phyloP scores from a whole-genome alignment of 1,284 basidiomycete species.

The Bjerkandera adusta region DNA sequence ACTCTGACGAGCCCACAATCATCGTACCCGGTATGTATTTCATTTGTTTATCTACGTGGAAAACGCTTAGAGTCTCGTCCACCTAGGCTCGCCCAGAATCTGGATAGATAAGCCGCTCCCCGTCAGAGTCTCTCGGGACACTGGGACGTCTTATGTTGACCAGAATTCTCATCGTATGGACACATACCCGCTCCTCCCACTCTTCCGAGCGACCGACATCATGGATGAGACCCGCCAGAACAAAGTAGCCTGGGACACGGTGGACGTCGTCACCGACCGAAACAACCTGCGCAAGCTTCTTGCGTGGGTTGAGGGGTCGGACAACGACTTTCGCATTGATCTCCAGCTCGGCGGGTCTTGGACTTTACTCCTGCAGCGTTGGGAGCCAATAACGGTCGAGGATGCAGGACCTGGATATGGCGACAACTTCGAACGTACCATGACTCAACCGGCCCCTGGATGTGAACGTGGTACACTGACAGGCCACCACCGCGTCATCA shows the following conservation, averaged over 20 bases:
- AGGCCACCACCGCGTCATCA: constrained; percentile 14
- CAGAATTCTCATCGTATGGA: constrained; percentile 49
- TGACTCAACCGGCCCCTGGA: constrained; percentile 2
- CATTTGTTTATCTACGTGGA: no score
- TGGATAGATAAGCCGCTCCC: constrained; percentile 50
- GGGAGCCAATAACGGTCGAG: constrained; percentile 29
- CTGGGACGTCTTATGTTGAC: constrained; percentile 42
- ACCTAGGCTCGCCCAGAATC: background rate
- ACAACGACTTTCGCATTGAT: constrained; percentile 54
- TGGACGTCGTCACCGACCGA: constrained; percentile 58
- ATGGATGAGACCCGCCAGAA: constrained; percentile 23
- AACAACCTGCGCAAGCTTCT: constrained; percentile 56
- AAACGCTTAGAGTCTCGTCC: background rate
- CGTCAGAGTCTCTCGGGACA: constrained; percentile 47
- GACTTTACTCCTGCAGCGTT: constrained; percentile 53
- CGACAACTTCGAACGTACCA: constrained; percentile 14
- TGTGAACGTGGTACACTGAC: constrained; percentile 9
- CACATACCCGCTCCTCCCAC: constrained; percentile 40
- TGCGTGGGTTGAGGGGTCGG: constrained; percentile 37
- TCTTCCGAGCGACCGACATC: constrained; percentile 48
- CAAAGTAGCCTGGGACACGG: constrained; percentile 44
- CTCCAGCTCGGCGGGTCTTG: constrained; percentile 48
- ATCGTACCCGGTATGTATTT: constrained; percentile 46
- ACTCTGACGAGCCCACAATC: constrained; percentile 39
- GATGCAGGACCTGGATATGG: constrained; percentile 8